Conservation (phyloP, 1,139 yeast species). For the Hanseniaspora sp. region DNA sequence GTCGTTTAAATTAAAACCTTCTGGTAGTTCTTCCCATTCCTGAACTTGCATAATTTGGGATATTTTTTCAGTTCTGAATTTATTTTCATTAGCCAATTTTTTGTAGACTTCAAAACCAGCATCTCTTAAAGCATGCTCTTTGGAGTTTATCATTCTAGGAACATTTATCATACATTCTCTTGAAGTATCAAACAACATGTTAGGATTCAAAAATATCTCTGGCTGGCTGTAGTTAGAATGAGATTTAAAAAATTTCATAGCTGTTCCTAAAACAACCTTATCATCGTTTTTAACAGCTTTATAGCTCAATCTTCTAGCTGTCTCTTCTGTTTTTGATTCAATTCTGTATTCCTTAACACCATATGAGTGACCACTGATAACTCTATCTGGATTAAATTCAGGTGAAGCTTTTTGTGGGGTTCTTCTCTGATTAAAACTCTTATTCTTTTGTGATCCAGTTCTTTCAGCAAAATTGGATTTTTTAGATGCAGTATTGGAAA, state of each 20-base stretch:
- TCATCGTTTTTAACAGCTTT: slow-evolving; percentile 6
- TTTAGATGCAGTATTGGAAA: neutral
- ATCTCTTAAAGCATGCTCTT: slow-evolving; percentile 15
- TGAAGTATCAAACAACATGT: slow-evolving; percentile 2
- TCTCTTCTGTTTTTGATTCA: neutral
- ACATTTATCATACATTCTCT: slow-evolving; percentile 6
- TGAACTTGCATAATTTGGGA: neutral
- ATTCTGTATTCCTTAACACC: slow-evolving; percentile 8
- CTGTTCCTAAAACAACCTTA: slow-evolving; percentile 10
- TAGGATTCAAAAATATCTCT: slow-evolving; percentile 10
- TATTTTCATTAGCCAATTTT: slow-evolving; percentile 3
- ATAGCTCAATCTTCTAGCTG: slow-evolving; percentile 8
- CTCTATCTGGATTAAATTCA: slow-evolving; percentile 2
- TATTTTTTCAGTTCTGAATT: slow-evolving; percentile 8
- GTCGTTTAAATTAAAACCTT: slow-evolving; percentile 4
- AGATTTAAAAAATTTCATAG: slow-evolving; percentile 6
- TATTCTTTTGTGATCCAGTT: neutral
- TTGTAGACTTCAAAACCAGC: slow-evolving; percentile 11
- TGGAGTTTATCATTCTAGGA: slow-evolving; percentile 12
- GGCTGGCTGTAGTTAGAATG: slow-evolving; percentile 4
- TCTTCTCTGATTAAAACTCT: neutral
- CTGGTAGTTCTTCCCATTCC: slow-evolving; percentile 9
- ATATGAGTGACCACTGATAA: slow-evolving; percentile 10
- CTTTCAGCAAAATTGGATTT: neutral
- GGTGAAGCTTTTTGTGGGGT: neutral